Percentiles rank a stretch among this genome's conserved stretches.
These are phyloP conservation scores for Ascochyta viciae-villosae DNA, from an alignment of 2,329 filamentous ascomycete genomes.

Conservation along the genomic window DNA sequence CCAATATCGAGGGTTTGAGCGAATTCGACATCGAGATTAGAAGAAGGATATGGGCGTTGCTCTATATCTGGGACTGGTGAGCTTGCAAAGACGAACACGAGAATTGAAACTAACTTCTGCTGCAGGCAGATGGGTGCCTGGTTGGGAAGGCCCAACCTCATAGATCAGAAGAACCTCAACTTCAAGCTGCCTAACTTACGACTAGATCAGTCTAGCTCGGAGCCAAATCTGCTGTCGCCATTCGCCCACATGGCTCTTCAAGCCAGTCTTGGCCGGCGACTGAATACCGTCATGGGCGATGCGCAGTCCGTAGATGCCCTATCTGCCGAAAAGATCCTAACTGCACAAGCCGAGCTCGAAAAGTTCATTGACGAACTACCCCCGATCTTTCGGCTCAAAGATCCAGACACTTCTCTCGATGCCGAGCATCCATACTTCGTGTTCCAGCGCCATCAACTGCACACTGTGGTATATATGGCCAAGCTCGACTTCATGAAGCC, in stretches of 20 bases:
- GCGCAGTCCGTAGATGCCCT: conserved; percentile 23
- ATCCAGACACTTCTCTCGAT: conserved; percentile 55
- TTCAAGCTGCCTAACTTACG: conserved; percentile 53
- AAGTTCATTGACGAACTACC: conserved; percentile 56
- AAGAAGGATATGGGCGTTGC: conserved; percentile 55
- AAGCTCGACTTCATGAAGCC: conserved; percentile 56
- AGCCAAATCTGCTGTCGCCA: conserved; percentile 52
- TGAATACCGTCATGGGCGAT: conserved; percentile 36
- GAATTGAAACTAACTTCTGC: background rate
- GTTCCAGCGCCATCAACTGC: conserved; percentile 57
- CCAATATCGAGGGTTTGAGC: conserved; percentile 43
- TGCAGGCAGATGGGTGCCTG: conserved; percentile 53
- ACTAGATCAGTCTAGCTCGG: conserved; percentile 44
- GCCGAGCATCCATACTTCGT: conserved; percentile 52
- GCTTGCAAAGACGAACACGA: background rate
- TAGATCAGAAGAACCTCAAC: conserved; percentile 51
- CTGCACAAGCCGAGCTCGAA: conserved; percentile 48
- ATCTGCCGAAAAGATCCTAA: conserved; percentile 31
- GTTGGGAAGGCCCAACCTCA: conserved; percentile 54
- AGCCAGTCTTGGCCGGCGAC: conserved; percentile 45
- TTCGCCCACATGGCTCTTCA: conserved; percentile 54
- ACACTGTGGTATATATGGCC: conserved; percentile 55
- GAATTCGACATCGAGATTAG: conserved; percentile 59
- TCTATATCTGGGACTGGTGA: conserved; percentile 60
- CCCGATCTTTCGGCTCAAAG: conserved; percentile 47